phyloP scores from a whole-genome alignment of 1,284 basidiomycete species.

The Quambalaria eucalypti region DNA sequence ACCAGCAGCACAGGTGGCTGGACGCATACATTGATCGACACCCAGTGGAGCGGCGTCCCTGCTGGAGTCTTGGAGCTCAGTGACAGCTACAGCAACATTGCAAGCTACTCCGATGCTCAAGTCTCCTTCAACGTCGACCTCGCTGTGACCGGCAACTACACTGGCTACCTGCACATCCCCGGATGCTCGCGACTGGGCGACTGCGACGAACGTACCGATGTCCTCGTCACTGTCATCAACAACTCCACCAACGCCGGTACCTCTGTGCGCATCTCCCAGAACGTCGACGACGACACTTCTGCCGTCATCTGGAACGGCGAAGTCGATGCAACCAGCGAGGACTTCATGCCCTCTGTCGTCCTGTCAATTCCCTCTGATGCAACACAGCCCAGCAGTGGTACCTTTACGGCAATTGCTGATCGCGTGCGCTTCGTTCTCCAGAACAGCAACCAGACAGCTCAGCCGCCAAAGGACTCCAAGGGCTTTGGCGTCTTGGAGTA shows the following conservation, averaged over 20 bases:
- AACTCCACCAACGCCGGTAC: constrained; percentile 55
- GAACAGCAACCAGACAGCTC: constrained; percentile 15
- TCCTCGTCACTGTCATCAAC: constrained; percentile 74
- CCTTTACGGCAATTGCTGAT: constrained; percentile 64
- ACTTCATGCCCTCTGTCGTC: constrained; percentile 25
- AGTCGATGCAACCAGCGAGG: constrained; percentile 53
- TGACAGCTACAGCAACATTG: constrained; percentile 59
- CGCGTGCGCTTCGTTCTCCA: constrained; percentile 44
- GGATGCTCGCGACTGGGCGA: constrained; percentile 74
- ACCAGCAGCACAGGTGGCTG: constrained; percentile 30
- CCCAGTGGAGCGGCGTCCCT: constrained; percentile 46
- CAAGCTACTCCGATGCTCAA: constrained; percentile 57
- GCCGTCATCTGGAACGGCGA: constrained; percentile 70
- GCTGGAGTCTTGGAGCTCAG: constrained; percentile 65
- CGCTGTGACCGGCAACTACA: constrained; percentile 74
- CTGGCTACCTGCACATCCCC: constrained; percentile 73
- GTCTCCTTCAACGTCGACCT: constrained; percentile 86
- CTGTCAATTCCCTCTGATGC: constrained; percentile 31
- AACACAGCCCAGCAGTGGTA: constrained; percentile 61
- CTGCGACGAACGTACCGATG: constrained; percentile 69
- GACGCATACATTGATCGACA: constrained; percentile 27
- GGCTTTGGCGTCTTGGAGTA: constrained; percentile 36
- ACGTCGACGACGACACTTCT: constrained; percentile 59
- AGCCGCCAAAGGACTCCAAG: too few relatives aligned
- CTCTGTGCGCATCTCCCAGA: constrained; percentile 56